Percentiles rank a stretch among this genome's conserved stretches.
Evolutionary conservation across 441 rosid species (phyloP).

Genomic region (Pelargonium australe): DNA sequence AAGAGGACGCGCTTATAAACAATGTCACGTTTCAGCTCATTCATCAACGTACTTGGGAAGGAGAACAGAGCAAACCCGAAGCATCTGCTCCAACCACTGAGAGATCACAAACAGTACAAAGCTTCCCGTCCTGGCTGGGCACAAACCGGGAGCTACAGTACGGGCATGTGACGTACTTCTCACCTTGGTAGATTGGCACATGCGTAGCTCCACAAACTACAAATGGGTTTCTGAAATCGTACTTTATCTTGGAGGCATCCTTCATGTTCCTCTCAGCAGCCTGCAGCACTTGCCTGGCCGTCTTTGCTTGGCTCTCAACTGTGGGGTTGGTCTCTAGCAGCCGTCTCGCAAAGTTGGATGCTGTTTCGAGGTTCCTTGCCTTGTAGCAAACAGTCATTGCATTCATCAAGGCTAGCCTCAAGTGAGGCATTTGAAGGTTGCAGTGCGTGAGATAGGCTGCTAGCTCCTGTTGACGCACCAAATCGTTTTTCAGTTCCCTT

Average conservation of each 20-base stretch:
- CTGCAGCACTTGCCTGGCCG: slow-evolving; percentile 64
- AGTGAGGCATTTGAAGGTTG: slow-evolving; percentile 68
- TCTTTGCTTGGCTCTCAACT: slow-evolving; percentile 54
- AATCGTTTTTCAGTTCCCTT: slow-evolving; percentile 56
- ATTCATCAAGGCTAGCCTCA: slow-evolving; percentile 55
- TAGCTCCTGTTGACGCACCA: slow-evolving; percentile 70
- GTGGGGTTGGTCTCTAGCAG: slow-evolving; percentile 68
- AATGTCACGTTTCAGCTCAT: slow-evolving; percentile 11
- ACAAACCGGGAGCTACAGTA: slow-evolving; percentile 75
- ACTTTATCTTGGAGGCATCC: slow-evolving; percentile 56
- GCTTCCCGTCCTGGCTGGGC: slow-evolving; percentile 59
- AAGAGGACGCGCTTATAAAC: slow-evolving; percentile 9
- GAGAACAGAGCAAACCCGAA: slow-evolving; percentile 66
- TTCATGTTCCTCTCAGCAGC: slow-evolving; percentile 75
- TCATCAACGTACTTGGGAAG: slow-evolving; percentile 53
- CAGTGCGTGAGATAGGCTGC: slow-evolving; percentile 91
- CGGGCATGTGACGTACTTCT: slow-evolving; percentile 73
- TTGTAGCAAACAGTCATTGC: slow-evolving; percentile 74
- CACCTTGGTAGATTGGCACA: slow-evolving; percentile 81
- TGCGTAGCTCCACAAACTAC: slow-evolving; percentile 78
- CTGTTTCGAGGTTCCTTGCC: slow-evolving; percentile 62
- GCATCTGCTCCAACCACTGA: slow-evolving; percentile 86
- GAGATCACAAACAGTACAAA: slow-evolving; percentile 77
- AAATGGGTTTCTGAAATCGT: slow-evolving; percentile 81
- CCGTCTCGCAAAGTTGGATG: slow-evolving; percentile 66